Conservation (phyloP, 768 basidiomycete genomes). For the Pulveroboletus sp. region DNA sequence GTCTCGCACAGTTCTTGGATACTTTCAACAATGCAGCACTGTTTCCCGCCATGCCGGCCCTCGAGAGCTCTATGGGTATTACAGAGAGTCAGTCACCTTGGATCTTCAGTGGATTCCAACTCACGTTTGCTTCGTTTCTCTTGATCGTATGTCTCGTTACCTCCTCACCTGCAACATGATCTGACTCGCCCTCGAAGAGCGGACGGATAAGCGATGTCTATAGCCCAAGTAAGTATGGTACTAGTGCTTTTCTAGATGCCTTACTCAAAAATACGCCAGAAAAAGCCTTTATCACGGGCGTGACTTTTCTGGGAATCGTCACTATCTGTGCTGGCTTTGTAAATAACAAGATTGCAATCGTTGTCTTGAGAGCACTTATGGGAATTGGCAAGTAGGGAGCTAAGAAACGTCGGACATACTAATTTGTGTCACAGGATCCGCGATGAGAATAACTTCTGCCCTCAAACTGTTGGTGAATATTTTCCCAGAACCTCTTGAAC, state of each 20-base stretch:
- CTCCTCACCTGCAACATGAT: not conserved
- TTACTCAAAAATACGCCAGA: constrained; percentile 35
- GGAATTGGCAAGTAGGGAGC: constrained; percentile 38
- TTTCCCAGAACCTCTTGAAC: constrained; percentile 43
- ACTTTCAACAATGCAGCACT: constrained; percentile 40
- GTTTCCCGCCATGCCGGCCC: constrained; percentile 36
- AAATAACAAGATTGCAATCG: constrained; percentile 40
- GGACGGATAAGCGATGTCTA: constrained; percentile 26
- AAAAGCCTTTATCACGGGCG: constrained; percentile 39
- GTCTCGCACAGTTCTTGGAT: constrained; percentile 41
- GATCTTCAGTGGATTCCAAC: constrained; percentile 40
- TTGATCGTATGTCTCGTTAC: constrained; percentile 15
- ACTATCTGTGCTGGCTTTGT: constrained; percentile 46
- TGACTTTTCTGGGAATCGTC: constrained; percentile 38
- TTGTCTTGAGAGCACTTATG: constrained; percentile 48
- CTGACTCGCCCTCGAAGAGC: constrained; percentile 17
- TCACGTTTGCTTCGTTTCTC: constrained; percentile 43
- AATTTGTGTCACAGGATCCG: constrained; percentile 33
- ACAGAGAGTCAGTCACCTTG: constrained; percentile 22
- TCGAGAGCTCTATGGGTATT: constrained; percentile 18
- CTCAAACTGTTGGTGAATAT: constrained; percentile 44
- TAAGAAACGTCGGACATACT: not conserved
- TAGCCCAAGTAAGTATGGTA: constrained; percentile 26
- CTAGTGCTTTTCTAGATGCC: constrained; percentile 18
- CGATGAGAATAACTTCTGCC: constrained; percentile 49